These are phyloP conservation scores for Graphilbum sp. DNA, from an alignment of 2,329 filamentous ascomycete species.

Conservation along the genomic window DNA sequence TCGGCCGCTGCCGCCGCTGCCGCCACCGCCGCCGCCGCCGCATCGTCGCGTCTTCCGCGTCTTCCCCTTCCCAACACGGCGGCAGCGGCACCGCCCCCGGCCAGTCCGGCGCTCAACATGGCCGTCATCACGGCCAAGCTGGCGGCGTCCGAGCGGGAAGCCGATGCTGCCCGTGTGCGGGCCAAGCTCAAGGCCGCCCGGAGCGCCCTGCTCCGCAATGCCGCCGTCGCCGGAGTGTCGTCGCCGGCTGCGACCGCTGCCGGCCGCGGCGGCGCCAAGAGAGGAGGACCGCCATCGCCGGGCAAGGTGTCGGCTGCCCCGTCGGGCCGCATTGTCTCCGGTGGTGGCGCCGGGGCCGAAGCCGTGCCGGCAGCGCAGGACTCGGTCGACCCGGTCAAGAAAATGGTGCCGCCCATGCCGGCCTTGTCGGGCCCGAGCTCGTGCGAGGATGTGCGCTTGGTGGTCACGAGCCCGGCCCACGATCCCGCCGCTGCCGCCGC, in stretches of 20 bases:
- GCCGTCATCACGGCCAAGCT: slow-evolving; percentile 46
- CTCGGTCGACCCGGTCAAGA: slow-evolving; percentile 7
- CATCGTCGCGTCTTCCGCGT: slow-evolving; percentile 8
- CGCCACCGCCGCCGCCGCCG: background rate
- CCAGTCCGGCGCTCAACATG: slow-evolving; percentile 43
- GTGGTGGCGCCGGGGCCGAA: slow-evolving; percentile 2
- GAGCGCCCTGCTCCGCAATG: slow-evolving; percentile 14
- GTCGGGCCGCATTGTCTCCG: slow-evolving; percentile 1
- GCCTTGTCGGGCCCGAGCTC: background rate
- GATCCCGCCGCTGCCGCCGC: too few species aligned
- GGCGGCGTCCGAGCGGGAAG: slow-evolving; percentile 45
- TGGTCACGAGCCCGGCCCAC: too few species aligned
- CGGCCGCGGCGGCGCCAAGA: slow-evolving; percentile 8
- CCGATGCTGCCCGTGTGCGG: slow-evolving; percentile 44
- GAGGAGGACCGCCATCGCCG: too few species aligned
- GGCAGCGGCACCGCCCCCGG: slow-evolving; percentile 18
- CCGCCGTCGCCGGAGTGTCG: too few species aligned
- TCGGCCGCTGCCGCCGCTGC: too few species aligned
- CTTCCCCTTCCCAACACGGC: slow-evolving; percentile 12
- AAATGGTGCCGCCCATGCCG: background rate
- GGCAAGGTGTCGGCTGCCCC: too few species aligned
- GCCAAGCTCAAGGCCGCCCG: slow-evolving; percentile 43
- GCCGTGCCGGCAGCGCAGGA: background rate
- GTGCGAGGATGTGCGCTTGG: too few species aligned
- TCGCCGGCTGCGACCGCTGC: slow-evolving; percentile 2